These are phyloP conservation scores for Tuber borchii DNA, from an alignment of 495 filamentous ascomycete genomes.

Conservation along the genomic window DNA sequence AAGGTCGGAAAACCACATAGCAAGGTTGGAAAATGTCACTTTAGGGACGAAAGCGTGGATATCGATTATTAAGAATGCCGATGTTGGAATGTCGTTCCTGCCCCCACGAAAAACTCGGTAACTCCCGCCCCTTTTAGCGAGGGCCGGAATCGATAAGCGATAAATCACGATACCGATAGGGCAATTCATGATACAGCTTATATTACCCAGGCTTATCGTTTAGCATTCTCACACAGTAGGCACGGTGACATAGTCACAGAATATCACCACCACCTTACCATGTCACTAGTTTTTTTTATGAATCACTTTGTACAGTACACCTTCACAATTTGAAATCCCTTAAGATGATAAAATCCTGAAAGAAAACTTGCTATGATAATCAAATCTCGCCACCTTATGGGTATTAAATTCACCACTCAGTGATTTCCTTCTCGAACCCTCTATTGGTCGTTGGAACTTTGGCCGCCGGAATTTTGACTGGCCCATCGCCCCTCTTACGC, in stretches of 20 bases:
- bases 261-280: background rate
- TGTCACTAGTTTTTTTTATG: background rate
- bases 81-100: background rate
- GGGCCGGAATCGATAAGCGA: background rate
- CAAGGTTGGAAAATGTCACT: background rate
- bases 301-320: background rate
- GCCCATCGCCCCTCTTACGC: conserved; percentile 50
- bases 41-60: background rate
- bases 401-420: conserved; percentile 67
- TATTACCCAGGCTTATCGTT: background rate
- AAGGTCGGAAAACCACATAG: background rate
- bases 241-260: background rate
- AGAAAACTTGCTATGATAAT: background rate
- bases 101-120: background rate
- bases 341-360: background rate
- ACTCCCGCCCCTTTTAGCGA: background rate
- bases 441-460: conserved; percentile 86
- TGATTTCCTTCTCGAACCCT: conserved; percentile 76
- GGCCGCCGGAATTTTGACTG: conserved; percentile 64
- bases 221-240: background rate
- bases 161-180: background rate
- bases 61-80: background rate
- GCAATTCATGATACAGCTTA: background rate
- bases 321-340: background rate
- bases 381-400: background rate